Base-by-base conservation (phyloP, 2,329 filamentous ascomycete species). In the Scedosporium aurantiacum region DNA sequence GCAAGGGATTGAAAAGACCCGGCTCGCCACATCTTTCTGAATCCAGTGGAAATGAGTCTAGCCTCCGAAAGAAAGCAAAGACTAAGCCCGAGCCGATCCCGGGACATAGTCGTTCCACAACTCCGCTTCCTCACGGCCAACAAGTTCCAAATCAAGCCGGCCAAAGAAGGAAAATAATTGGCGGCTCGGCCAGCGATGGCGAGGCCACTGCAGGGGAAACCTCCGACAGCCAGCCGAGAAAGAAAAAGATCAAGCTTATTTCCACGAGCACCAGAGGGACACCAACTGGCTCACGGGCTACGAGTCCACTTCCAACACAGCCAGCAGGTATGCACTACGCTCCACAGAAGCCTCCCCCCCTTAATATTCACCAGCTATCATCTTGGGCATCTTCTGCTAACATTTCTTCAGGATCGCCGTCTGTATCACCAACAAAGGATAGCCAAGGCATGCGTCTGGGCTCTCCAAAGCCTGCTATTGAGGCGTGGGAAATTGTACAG, bases 21-120 rank as follows among this genome's bases (percentile, higher is more conserved):
- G 91, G 91, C 18, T 96, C 91, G 16, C 91, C 92, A 2, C 88
- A 92, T 65, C 80, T 89, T 37, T 97, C 91, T 1, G 93, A 97
- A 71, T 91, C 91, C 8, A 96, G 91, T 71, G 93, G 91, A 60
- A 95, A 92, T 67, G 93, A 97, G 71, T 93, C 90, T 0, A 84
- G 86, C 25, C 87, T 88, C 66, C 91, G 94, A 75, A 90, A 90
- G 76, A 83, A 82, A 71, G 84, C 88, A 70, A 89, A 87, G 76
- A 88, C 88, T 70, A 81, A 84, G 64, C 73, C 74, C 1, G 72
- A 70, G 2, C 70, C 76, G 16, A 79, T 80, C 14, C 71, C 78
- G 2, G 76, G 76, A 60, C 74, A 74, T 8, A 85, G 83, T 63
- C 81, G 83, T 21, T 76, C 80, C 18, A 76, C 75, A 12, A 86